Base-by-base conservation (phyloP, 2,329 filamentous ascomycete genomes). In the Phaeophleospora eucalypticola region DNA sequence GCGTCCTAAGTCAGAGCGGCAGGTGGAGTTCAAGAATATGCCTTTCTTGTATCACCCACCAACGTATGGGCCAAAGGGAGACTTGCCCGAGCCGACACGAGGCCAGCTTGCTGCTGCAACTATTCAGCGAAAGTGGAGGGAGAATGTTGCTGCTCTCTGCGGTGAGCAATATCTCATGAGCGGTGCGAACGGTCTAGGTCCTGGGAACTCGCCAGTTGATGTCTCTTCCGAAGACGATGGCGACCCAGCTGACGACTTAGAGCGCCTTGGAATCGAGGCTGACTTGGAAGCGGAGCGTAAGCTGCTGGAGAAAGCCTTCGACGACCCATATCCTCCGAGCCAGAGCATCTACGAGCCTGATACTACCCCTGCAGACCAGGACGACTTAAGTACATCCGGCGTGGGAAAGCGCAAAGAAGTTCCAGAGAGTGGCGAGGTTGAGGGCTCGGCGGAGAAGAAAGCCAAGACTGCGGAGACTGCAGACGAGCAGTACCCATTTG, bases 41-140 rank as follows among this genome's bases (percentile, higher is more conserved):
- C 33, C 37, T 16, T 59, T 58, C 41, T 24, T 43, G n/a, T 59
- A 59, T 37, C 47, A 54, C 39, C 58, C 57, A 14, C 57, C 57
- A 27, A 12, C 27, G 4, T 54, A 56, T 29, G 51, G 52, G 12
- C 37, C 56, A 15, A 44, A 27, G 29, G 58, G 58, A 14, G 41
- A 42, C 41, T 16, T 59, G 44, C 47, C 49, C 15, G 43, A 2
- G 21, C 8, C 19, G 18, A 16, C 27, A 19, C 21, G 10, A 19
- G 7, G 6, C 3, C 8, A 17, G 8, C 14, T n/a, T 12, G 38
- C 20, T 19, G 15, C 36, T 19, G 36, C 10, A 4, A 27, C 19
- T 24, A 15, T 12, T 24, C 7, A 32, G 9, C 4, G 12, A 10
- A n/a, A n/a, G 20, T 15, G 20, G 10, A 41, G 20, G 14, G 17